Conservation (phyloP, 2,329 filamentous ascomycete genomes). For the Purpureocillium lavendulum region DNA sequence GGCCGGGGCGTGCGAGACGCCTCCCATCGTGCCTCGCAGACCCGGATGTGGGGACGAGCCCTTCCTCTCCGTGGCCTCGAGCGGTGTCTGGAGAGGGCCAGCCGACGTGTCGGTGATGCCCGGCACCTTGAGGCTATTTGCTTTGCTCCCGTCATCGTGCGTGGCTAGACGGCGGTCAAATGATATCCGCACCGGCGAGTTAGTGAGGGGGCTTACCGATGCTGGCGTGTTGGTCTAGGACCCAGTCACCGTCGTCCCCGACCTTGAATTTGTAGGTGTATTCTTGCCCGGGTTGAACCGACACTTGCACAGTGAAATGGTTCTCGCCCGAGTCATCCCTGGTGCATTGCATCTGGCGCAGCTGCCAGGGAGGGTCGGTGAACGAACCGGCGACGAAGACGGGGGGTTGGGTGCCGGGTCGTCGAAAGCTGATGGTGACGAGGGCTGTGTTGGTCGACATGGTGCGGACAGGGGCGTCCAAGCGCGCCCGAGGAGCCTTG, state of each 20-base stretch:
- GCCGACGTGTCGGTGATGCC: constrained; percentile 5
- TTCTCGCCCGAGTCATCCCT: constrained; percentile 43
- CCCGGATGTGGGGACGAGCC: constrained; percentile 1
- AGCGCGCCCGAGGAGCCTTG: no score
- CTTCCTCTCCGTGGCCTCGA: constrained; percentile 7
- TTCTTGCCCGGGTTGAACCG: constrained; percentile 45
- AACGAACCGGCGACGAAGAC: constrained; percentile 65
- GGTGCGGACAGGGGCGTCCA: no score
- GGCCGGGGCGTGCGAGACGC: constrained; percentile 1
- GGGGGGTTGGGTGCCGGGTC: constrained; percentile 53
- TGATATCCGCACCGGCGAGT: not conserved
- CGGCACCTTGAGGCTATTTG: constrained; percentile 11
- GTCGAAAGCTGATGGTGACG: constrained; percentile 53
- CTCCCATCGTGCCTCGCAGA: not conserved
- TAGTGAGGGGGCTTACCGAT: constrained; percentile 39
- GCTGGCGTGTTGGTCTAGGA: constrained; percentile 53
- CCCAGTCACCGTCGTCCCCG: constrained; percentile 61
- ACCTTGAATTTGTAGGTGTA: constrained; percentile 71
- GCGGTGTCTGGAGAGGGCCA: constrained; percentile 1
- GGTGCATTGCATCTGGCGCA: constrained; percentile 54
- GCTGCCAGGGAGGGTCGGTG: constrained; percentile 57
- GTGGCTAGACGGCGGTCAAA: constrained; percentile 2
- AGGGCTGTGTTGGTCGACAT: constrained; percentile 21
- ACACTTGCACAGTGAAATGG: constrained; percentile 48
- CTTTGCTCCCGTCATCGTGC: constrained; percentile 6